These are phyloP conservation scores for Colletotrichum falcatum DNA, from an alignment of 2,329 filamentous ascomycete species.

Conservation along the genomic window DNA sequence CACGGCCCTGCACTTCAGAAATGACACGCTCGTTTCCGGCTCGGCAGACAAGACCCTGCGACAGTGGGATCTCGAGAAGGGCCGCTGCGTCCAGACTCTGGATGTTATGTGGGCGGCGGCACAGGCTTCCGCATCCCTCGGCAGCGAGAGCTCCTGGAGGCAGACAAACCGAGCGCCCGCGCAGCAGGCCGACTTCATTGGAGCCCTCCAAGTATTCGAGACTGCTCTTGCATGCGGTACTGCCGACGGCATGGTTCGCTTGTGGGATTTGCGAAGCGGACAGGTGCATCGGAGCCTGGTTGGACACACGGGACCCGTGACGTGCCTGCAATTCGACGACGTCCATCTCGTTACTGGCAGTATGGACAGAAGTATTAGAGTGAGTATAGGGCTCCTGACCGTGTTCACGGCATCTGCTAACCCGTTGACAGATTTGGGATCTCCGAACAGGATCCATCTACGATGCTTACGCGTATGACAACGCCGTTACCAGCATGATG, in stretches of 20 bases:
- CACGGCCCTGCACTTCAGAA: conserved; percentile 90
- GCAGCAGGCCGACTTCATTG: conserved; percentile 88
- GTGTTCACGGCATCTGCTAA: not conserved
- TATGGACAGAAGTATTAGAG: conserved; percentile 90
- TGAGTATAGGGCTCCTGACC: conserved; percentile 63
- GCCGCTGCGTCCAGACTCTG: conserved; percentile 96
- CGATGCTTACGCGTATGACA: conserved; percentile 96
- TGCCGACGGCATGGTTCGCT: conserved; percentile 93
- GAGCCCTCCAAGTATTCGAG: conserved; percentile 94
- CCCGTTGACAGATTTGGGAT: conserved; percentile 89
- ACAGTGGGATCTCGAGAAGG: conserved; percentile 97
- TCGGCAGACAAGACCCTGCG: conserved; percentile 97
- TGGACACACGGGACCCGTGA: conserved; percentile 94
- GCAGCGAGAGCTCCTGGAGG: conserved; percentile 76
- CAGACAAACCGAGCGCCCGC: conserved; percentile 75
- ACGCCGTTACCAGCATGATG: conserved; percentile 95
- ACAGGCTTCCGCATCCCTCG: conserved; percentile 80
- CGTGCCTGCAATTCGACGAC: conserved; percentile 95
- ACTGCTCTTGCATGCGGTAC: conserved; percentile 95
- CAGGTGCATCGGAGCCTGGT: conserved; percentile 97
- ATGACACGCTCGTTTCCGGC: conserved; percentile 91
- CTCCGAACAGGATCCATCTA: conserved; percentile 94
- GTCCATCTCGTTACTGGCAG: conserved; percentile 94
- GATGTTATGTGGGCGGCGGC: conserved; percentile 99
- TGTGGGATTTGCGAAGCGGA: conserved; percentile 96